Evolutionary conservation across 73 alveolate species (phyloP), one percentile per base, ranked within the genome.

Genomic region (Paramecium primaurelia): DNA sequence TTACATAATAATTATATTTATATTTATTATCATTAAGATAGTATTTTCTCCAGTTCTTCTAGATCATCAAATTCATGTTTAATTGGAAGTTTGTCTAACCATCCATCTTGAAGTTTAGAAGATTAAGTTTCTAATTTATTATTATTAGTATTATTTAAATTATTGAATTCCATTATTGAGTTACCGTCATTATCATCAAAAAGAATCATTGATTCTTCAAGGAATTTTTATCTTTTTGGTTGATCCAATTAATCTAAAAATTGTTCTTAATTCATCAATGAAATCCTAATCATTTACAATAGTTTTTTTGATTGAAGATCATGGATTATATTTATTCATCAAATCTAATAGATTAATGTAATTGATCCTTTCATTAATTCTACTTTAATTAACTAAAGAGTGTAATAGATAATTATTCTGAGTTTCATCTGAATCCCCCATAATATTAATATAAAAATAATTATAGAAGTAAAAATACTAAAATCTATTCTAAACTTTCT

Each of bases 361-460:
- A 75, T 75, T 75, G 45, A 77, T 77, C 25, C 89, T 77, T 36
- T 77, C 89, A 77, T 77, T 77, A 32, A 59, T 59, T 11, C 44
- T 59, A 18, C 77, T 59, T 59, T 59, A 59, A 30, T 59, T 59
- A 28, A 59, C 36, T 12, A 59, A 9, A 11, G 75, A 59, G 18
- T 59, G 75, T 6, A 59, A 28, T 59, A 59, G 34, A 7, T 7
- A 59, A 59, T 59, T 59, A 11, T 59, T 59, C 16, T 59, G 37
- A 1, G 75, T 59, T 0, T 3, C 36, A 59, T 59, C 75, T 59
- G 75, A 59, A n/a, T 59, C 34, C 10, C 75, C 75, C 34, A 59
- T 59, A 22, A 12, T 59, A 59, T 14, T 22, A 22, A 59, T 12
- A 59, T 59, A 14, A 59, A 45, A 10, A 45, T 59, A 59, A 59